Evolutionary conservation across 1,284 basidiomycete genomes (phyloP), one percentile per base, ranked within the genome.

Genomic region (Cutaneotrichosporon curvatum): DNA sequence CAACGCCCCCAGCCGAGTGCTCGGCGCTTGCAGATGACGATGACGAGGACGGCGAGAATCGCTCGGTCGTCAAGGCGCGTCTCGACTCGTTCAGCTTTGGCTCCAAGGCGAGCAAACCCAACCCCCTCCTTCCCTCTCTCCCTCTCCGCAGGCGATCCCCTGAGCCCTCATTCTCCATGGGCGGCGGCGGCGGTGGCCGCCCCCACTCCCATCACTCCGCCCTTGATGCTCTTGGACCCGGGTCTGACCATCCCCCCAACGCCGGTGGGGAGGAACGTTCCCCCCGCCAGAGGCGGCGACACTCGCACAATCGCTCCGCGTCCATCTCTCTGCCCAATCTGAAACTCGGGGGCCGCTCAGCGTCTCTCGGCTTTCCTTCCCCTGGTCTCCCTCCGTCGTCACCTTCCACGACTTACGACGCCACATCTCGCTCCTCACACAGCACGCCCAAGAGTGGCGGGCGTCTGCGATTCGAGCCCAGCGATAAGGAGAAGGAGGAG

Each of bases 281-380:
- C 41, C 45, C 6, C 35, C 39, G 20, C 42, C 53, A 44, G 16
- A 39, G 42, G 2, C 61, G 57, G 41, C 61, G 62, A 4, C 68
- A 68, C 47, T 68, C 66, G 2, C 68, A 70, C 48, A 68, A 63
- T 22, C 62, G 68, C 19, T 70, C 68, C 12, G 63, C 58, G 31
- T 70, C 68, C 30, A 70, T 70, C 38, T 70, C 68, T 1, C 47
- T 70, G 2, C 61, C 67, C 3, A 68, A 67, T 41, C 59, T 67
- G 39, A 67, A 65, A 39, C 55, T 70, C 7, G 56, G 50, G 8
- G 48, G 57, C 10, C 53, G 65, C 8, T 62, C 66, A 2, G 44
- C 50, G 4, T 67, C 63, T 1, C 56, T 67, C 7, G 65, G 65
- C 12, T 45, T 68, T 2, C 58, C 62, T 3, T 50, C 51, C 2